Conservation (phyloP, 768 basidiomycete genomes). For the Termitomyces sp. region DNA sequence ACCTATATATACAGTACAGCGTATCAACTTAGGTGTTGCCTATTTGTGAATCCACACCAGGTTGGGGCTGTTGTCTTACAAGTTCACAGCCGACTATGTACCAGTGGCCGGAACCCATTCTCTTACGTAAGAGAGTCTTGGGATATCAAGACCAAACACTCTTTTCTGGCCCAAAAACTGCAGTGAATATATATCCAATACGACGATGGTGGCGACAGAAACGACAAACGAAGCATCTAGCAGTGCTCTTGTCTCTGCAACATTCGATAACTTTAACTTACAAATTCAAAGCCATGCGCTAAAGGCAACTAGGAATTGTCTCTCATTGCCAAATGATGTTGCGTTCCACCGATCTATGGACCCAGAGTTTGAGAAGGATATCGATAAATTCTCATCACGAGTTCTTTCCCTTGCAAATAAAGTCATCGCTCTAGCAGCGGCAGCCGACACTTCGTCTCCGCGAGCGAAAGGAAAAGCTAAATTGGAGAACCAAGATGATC, state of each 20-base stretch:
- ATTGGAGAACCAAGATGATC: conserved; percentile 67
- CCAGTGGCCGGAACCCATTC: too few relatives aligned
- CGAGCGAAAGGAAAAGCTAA: conserved; percentile 47
- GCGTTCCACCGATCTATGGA: conserved; percentile 89
- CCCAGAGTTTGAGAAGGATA: conserved; percentile 52
- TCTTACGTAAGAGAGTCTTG: too few relatives aligned
- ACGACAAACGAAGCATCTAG: conserved; percentile 12
- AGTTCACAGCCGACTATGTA: too few relatives aligned
- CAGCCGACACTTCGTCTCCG: conserved; percentile 27
- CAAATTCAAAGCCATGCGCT: conserved; percentile 57
- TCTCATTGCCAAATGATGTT: conserved; percentile 66
- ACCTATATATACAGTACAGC: background rate
- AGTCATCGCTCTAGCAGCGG: conserved; percentile 48
- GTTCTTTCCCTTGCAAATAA: conserved; percentile 63
- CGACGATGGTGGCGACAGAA: background rate
- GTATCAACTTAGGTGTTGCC: background rate
- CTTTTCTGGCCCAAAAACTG: background rate
- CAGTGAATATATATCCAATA: background rate
- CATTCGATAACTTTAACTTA: conserved; percentile 50
- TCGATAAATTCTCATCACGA: conserved; percentile 64
- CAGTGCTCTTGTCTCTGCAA: conserved; percentile 8
- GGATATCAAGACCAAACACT: too few relatives aligned
- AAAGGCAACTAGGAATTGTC: conserved; percentile 55
- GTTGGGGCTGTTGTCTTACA: background rate
- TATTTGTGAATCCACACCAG: background rate